phyloP scores from a whole-genome alignment of 2,329 filamentous ascomycete species.

The Metarhizium anisopliae region DNA sequence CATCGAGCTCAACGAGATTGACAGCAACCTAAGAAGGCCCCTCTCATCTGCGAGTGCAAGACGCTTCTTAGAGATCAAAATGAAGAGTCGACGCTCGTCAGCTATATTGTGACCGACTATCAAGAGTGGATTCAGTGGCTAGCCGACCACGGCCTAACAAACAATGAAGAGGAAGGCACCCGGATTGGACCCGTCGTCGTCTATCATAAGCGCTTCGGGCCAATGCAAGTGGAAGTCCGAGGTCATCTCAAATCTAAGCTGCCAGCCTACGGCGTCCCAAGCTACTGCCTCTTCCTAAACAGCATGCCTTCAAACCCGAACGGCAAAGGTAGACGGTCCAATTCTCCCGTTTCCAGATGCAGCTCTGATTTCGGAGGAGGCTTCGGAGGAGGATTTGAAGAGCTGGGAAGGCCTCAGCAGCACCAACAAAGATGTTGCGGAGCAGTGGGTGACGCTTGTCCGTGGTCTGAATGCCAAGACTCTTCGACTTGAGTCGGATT shows the following conservation, averaged over 20 bases:
- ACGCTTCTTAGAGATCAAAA: constrained; percentile 54
- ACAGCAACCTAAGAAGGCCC: constrained; percentile 68
- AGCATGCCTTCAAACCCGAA: constrained; percentile 65
- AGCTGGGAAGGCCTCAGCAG: constrained; percentile 41
- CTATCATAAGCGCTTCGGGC: constrained; percentile 35
- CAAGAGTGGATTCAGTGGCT: constrained; percentile 66
- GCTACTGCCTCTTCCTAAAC: constrained; percentile 22
- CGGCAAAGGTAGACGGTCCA: constrained; percentile 74
- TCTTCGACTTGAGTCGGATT: constrained; percentile 28
- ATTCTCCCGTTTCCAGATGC: constrained; percentile 69
- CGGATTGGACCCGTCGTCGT: constrained; percentile 34
- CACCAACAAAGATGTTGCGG: constrained; percentile 31
- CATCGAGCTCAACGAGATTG: constrained; percentile 91
- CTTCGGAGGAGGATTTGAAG: constrained; percentile 26
- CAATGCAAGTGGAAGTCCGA: constrained; percentile 41
- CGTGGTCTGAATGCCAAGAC: constrained; percentile 57
- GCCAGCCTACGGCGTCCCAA: constrained; percentile 25
- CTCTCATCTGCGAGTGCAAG: constrained; percentile 72
- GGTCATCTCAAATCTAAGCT: constrained; percentile 60
- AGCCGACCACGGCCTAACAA: constrained; percentile 41
- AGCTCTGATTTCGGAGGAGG: constrained; percentile 40
- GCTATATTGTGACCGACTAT: constrained; percentile 77
- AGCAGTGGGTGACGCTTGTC: constrained; percentile 67
- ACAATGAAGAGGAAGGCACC: constrained; percentile 43
- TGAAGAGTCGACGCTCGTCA: constrained; percentile 74